Conservation (phyloP, 176 grass and related monocot species). For the Microstegium vimineum region DNA sequence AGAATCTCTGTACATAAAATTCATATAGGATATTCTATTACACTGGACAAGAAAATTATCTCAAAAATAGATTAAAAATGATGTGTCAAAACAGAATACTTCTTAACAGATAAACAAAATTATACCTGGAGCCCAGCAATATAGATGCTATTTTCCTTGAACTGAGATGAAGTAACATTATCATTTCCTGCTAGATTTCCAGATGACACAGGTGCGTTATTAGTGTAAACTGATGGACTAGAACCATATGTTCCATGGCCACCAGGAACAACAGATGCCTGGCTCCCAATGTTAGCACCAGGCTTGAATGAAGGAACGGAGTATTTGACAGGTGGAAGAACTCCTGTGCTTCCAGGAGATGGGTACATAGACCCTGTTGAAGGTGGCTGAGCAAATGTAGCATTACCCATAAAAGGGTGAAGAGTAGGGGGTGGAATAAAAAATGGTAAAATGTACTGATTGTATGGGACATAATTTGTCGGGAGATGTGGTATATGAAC, state of each 20-base stretch:
- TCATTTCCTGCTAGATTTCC: conserved; percentile 61
- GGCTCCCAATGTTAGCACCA: conserved; percentile 60
- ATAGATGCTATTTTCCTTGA: conserved; percentile 88
- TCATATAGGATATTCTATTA: neutral
- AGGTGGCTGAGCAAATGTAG: conserved; percentile 67
- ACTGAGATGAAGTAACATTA: conserved; percentile 57
- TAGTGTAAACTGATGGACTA: conserved; percentile 53
- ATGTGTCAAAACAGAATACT: neutral
- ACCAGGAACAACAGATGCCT: conserved; percentile 55
- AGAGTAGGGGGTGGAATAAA: conserved; percentile 60
- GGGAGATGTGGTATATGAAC: conserved; percentile 71
- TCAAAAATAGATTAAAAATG: neutral
- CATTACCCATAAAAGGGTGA: conserved; percentile 71
- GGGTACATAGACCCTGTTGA: conserved; percentile 60
- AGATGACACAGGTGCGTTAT: conserved; percentile 29
- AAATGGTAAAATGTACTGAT: conserved; percentile 67
- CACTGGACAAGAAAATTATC: neutral
- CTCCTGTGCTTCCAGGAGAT: conserved; percentile 47
- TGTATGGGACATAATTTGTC: conserved; percentile 66
- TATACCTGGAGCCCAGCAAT: conserved; percentile 62
- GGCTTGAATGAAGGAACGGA: conserved; percentile 59
- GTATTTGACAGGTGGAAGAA: conserved; percentile 55
- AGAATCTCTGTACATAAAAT: neutral
- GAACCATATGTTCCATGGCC: conserved; percentile 65
- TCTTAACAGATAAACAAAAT: neutral